Percentiles rank a stretch among this genome's conserved stretches.
Conservation (phyloP, 2,329 filamentous ascomycete genomes). For the Verticillium isaacii region DNA sequence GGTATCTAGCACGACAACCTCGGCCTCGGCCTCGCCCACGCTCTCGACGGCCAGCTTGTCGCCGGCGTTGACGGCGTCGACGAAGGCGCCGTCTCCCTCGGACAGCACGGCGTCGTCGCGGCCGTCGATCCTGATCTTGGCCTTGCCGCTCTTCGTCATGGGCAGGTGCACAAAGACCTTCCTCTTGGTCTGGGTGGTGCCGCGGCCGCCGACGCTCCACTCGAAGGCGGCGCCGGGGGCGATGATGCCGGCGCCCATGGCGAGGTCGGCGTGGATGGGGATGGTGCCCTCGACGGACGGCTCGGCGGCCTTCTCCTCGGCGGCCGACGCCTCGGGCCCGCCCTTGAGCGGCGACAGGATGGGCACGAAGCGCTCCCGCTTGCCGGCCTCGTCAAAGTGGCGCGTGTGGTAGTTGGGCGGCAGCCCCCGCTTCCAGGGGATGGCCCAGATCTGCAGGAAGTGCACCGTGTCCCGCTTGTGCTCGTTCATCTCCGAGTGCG, state of each 20-base stretch:
- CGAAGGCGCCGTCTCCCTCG: constrained; percentile 79
- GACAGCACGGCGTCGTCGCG: constrained; percentile 60
- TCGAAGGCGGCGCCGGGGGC: constrained; percentile 59
- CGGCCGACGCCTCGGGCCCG: constrained; percentile 54
- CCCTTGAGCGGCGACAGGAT: constrained; percentile 73
- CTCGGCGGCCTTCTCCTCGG: constrained; percentile 60
- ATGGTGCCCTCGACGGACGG: constrained; percentile 64
- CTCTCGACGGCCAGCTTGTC: constrained; percentile 63
- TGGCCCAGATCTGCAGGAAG: constrained; percentile 85
- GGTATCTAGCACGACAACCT: constrained; percentile 65
- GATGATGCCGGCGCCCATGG: constrained; percentile 76
- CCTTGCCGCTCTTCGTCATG: constrained; percentile 72
- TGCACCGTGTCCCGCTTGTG: constrained; percentile 67
- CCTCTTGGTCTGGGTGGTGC: constrained; percentile 46
- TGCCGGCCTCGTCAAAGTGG: constrained; percentile 67
- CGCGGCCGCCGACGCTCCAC: constrained; percentile 65
- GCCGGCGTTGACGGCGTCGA: constrained; percentile 59
- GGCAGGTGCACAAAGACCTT: constrained; percentile 80
- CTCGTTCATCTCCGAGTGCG: constrained; percentile 81
- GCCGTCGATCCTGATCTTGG: constrained; percentile 65
- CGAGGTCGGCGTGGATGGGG: constrained; percentile 77
- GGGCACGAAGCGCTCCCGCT: constrained; percentile 64
- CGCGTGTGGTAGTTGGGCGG: constrained; percentile 72
- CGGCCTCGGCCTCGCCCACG: constrained; percentile 62
- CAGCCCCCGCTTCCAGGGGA: constrained; percentile 70